Base-by-base conservation (phyloP, 345 rosid species). In the Schrenkiella parvula region DNA sequence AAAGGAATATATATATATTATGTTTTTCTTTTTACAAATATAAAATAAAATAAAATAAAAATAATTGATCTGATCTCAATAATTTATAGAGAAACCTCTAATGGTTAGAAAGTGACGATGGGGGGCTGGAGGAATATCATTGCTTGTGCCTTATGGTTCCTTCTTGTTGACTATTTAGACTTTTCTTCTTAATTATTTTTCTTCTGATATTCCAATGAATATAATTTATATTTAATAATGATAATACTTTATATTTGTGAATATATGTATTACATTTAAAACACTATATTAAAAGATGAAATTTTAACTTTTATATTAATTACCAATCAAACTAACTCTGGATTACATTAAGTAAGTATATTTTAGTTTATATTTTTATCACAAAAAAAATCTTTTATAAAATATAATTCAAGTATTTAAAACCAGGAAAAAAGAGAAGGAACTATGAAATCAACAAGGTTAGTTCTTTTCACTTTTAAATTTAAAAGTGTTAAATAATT, bases 111-210 rank as follows among this genome's bases (percentile, higher is more conserved):
- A 69, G 75, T 76, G 75, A 68, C 6, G 50, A 34, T 39, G 78
- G 9, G 64, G 22, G 48, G 68, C 29, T 68, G 79, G 74, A 68
- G 43, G 79, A 68, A 76, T 69, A 76, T 76, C 53, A 63, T 76
- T 75, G 79, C 75, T 76, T 76, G 65, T 69, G 37, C 74, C 70
- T 69, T 37, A 15, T 75, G 79, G 65, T 76, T 69, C 71, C 79
- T 76, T 76, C 75, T 17, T 37, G 65, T 76, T 76, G 70, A 76
- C 79, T 69, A 37, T n/a, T n/a, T 55, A 69, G 75, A 69, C 79
- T 69, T 76, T 76, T 69, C 70, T 63, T 69, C 59, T 25, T 67
- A 53, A 50, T 73, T 46, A 2, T 35, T 46, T 65, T 56, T 1
- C 29, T 29, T 66, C 57, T 43, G 6, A 68, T 75, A 32, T 68